A percentile compares a stretch with the other conserved stretches of the same genome.
Evolutionary conservation across 2,329 filamentous ascomycete species (phyloP).

Genomic region (Gaeumannomyces tritici): DNA sequence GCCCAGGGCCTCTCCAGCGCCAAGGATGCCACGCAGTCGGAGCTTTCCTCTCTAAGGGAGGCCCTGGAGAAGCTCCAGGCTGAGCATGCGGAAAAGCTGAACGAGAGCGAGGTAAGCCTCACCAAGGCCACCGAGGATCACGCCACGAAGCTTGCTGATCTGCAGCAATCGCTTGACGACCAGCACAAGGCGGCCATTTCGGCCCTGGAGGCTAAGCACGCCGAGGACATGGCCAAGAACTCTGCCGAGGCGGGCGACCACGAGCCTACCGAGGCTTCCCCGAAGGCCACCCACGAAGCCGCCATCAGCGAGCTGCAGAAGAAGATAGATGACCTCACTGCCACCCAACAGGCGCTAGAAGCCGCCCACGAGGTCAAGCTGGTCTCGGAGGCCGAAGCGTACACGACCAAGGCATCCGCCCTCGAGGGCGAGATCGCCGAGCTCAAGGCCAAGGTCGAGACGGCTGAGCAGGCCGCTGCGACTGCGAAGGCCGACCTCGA

Average conservation of each 20-base stretch:
- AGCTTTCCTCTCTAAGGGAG: conserved; percentile 38
- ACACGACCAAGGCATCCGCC: conserved; percentile 32
- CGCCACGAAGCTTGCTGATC: conserved; percentile 34
- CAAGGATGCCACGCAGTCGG: conserved; percentile 37
- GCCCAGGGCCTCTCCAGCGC: conserved; percentile 36
- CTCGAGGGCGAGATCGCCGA: conserved; percentile 43
- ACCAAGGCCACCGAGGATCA: conserved; percentile 36
- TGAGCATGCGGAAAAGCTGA: conserved; percentile 27
- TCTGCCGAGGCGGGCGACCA: conserved; percentile 33
- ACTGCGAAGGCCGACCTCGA: conserved; percentile 33
- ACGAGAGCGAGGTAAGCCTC: conserved; percentile 26
- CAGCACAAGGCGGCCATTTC: conserved; percentile 40
- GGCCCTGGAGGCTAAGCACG: conserved; percentile 43
- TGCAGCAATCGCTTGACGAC: conserved; percentile 38
- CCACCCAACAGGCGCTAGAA: conserved; percentile 35
- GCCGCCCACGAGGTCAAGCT: conserved; percentile 32
- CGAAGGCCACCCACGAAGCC: conserved; percentile 40
- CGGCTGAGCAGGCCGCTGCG: conserved; percentile 34
- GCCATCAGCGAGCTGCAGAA: conserved; percentile 39
- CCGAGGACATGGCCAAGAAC: conserved; percentile 37
- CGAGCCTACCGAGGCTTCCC: conserved; percentile 37
- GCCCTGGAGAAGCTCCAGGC: conserved; percentile 37
- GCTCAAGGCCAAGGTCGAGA: conserved; percentile 36
- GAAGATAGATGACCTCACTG: conserved; percentile 42
- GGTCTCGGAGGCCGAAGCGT: conserved; percentile 34